phyloP scores from a whole-genome alignment of 768 basidiomycete species.

The Russula dissimulans region DNA sequence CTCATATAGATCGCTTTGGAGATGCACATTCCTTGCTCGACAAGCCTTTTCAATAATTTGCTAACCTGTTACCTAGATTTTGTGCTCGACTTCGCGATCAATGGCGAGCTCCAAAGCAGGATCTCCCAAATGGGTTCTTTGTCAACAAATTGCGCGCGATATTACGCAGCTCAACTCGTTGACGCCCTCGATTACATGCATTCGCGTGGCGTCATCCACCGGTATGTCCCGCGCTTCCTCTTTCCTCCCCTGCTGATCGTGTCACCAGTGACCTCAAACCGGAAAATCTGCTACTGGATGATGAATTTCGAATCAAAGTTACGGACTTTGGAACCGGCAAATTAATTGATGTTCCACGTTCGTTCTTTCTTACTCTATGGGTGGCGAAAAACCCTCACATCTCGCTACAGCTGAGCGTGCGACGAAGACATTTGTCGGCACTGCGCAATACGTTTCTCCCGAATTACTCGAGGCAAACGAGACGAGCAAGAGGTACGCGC shows the following conservation, averaged over 20 bases:
- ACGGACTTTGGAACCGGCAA: conserved; percentile 96
- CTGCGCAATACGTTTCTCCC: conserved; percentile 83
- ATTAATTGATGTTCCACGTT: conserved; percentile 49
- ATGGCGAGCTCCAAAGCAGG: conserved; percentile 69
- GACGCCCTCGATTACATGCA: conserved; percentile 91
- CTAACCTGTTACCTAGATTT: conserved; percentile 43
- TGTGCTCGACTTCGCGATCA: conserved; percentile 64
- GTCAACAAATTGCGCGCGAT: conserved; percentile 61
- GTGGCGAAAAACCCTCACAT: conserved; percentile 17
- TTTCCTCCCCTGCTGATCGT: conserved; percentile 2
- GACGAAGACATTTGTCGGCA: conserved; percentile 74
- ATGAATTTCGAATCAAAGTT: conserved; percentile 80
- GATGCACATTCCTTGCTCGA: not conserved
- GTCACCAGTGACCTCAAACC: conserved; percentile 62
- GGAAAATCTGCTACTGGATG: conserved; percentile 86
- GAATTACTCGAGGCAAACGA: conserved; percentile 70
- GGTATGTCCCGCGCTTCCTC: conserved; percentile 31
- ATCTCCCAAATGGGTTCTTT: conserved; percentile 80
- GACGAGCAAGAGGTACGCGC: conserved; percentile 62
- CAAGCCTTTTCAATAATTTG: not conserved
- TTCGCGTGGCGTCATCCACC: conserved; percentile 79
- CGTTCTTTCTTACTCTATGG: conserved; percentile 27
- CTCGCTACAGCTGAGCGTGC: conserved; percentile 35
- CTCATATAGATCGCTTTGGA: not conserved
- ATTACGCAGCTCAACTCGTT: conserved; percentile 85